These are phyloP conservation scores for Ophiognomonia clavigignenti-juglandacearum DNA, from an alignment of 2,329 filamentous ascomycete species.

Conservation along the genomic window DNA sequence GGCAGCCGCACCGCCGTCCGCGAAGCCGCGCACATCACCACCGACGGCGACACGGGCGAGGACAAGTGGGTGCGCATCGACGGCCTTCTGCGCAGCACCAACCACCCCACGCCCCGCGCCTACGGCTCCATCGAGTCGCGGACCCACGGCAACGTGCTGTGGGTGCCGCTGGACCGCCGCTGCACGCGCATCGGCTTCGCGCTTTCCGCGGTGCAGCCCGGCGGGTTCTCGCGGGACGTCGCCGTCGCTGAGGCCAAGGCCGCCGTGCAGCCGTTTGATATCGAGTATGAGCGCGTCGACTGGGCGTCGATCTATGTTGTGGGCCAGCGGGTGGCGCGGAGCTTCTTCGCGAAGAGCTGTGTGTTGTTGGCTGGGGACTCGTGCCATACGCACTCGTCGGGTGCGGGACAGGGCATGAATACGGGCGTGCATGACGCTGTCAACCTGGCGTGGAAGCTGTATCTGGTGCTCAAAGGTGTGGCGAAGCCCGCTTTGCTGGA, in stretches of 20 bases:
- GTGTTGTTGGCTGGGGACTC: slow-evolving; percentile 46
- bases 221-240: slow-evolving; percentile 39
- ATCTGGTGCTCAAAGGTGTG: slow-evolving; percentile 23
- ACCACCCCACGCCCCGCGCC: slow-evolving; percentile 41
- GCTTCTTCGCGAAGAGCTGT: slow-evolving; percentile 51
- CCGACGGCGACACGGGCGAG: slow-evolving; percentile 43
- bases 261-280: not conserved
- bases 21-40: slow-evolving; percentile 38
- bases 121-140: slow-evolving; percentile 46
- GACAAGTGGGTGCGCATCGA: slow-evolving; percentile 52
- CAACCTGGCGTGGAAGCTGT: slow-evolving; percentile 44
- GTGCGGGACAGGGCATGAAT: slow-evolving; percentile 58
- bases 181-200: slow-evolving; percentile 50
- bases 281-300: not conserved
- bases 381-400: slow-evolving; percentile 53
- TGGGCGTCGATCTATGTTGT: slow-evolving; percentile 25
- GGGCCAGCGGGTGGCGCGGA: slow-evolving; percentile 53
- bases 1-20: slow-evolving; percentile 46
- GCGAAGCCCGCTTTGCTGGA: slow-evolving; percentile 25
- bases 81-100: slow-evolving; percentile 42
- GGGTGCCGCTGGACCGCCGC: slow-evolving; percentile 48
- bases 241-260: not conserved
- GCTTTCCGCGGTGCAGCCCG: slow-evolving; percentile 35
- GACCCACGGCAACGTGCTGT: slow-evolving; percentile 50
- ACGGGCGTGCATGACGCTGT: slow-evolving; percentile 53